Percentiles rank a stretch among this genome's conserved stretches.
phyloP scores from a whole-genome alignment of 306 rosid species.

The Fagus crenata region DNA sequence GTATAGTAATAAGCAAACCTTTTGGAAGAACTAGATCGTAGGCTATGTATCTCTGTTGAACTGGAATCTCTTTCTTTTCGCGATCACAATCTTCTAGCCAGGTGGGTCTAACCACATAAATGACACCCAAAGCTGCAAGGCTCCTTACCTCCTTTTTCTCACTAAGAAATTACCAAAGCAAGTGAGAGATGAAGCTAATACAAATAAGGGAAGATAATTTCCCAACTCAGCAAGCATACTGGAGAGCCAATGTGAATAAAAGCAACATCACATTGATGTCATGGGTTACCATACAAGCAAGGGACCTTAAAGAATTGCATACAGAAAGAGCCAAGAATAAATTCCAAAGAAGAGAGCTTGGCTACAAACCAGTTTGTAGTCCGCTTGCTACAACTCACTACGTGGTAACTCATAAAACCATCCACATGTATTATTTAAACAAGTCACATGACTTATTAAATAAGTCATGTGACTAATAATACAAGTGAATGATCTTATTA shows the following conservation, averaged over 20 bases:
- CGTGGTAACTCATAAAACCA: no score
- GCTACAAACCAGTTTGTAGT: no score
- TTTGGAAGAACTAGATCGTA: conserved; percentile 67
- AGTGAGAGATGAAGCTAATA: conserved; percentile 10
- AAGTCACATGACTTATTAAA: no score
- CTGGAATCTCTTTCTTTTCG: conserved; percentile 69
- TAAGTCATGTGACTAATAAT: no score
- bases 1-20: conserved; percentile 52
- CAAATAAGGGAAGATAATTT: conserved; percentile 8
- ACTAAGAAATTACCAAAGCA: conserved; percentile 41
- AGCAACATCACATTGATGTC: conserved; percentile 15
- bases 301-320: conserved; percentile 12
- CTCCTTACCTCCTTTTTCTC: conserved; percentile 84
- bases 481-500: no score
- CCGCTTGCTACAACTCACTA: no score
- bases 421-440: no score
- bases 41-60: conserved; percentile 69
- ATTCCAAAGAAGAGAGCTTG: not conserved
- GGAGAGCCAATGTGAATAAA: conserved; percentile 20
- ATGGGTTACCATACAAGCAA: conserved; percentile 3
- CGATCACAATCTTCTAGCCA: conserved; percentile 95
- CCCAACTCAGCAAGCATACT: conserved; percentile 7
- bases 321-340: conserved; percentile 4
- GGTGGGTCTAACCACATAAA: conserved; percentile 64
- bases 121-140: conserved; percentile 73